Percentiles rank a stretch among this genome's conserved stretches.
phyloP scores from a whole-genome alignment of 495 filamentous ascomycete species.

The Chaetomium tenue region DNA sequence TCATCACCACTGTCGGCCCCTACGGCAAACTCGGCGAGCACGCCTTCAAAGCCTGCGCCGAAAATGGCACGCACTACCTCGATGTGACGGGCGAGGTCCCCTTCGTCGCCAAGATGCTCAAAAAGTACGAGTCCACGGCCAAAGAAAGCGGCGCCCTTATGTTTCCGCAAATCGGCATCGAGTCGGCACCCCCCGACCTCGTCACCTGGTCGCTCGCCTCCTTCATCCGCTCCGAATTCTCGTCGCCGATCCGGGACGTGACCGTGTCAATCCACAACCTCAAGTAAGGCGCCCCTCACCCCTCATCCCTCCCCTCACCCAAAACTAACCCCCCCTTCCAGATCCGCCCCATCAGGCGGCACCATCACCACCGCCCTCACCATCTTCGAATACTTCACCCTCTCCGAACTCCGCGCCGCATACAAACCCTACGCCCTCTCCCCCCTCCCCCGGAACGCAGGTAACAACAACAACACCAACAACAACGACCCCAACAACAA shows the following conservation, averaged over 20 bases:
- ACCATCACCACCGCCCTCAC: conserved; percentile 64
- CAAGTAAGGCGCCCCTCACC: conserved; percentile 41
- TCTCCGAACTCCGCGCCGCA: conserved; percentile 55
- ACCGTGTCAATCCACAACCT: conserved; percentile 61
- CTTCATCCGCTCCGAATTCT: conserved; percentile 58
- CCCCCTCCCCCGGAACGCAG: conserved; percentile 53
- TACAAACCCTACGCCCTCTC: conserved; percentile 64
- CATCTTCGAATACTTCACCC: conserved; percentile 60
- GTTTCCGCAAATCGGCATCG: conserved; percentile 81
- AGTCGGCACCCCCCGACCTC: conserved; percentile 82
- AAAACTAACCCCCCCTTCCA: conserved; percentile 19
- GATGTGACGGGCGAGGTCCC: conserved; percentile 87
- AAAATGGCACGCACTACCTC: conserved; percentile 85
- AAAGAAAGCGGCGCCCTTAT: conserved; percentile 76
- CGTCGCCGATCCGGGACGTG: conserved; percentile 56
- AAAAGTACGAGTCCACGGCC: conserved; percentile 74
- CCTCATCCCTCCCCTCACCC: background rate
- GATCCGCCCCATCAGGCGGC: conserved; percentile 67
- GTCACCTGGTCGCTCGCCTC: conserved; percentile 68
- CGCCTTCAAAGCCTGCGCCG: conserved; percentile 85
- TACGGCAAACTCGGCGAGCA: conserved; percentile 75
- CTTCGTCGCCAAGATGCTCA: conserved; percentile 75
- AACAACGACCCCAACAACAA: conserved; percentile 30
- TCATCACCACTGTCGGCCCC: conserved; percentile 85
- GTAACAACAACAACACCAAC: conserved; percentile 43